phyloP scores from a whole-genome alignment of 305 asterid species.

The Vinca major region DNA sequence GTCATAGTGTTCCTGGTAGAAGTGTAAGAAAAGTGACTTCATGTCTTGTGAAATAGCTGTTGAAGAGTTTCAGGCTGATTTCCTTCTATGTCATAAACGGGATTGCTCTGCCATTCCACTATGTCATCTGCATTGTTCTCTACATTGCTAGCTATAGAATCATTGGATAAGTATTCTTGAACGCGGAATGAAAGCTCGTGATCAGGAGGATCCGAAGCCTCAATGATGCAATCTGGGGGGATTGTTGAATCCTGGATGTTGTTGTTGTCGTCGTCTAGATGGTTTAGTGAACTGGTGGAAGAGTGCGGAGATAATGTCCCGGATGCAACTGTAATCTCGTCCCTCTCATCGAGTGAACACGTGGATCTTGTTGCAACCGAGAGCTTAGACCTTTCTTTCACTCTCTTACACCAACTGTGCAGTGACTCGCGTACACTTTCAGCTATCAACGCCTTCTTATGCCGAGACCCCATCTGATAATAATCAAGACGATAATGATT shows the following conservation, averaged over 20 bases:
- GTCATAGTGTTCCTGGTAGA: too few relatives aligned
- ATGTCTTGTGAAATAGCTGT: conserved; percentile 48
- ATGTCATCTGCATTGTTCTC: conserved; percentile 20
- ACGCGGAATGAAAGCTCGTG: conserved; percentile 29
- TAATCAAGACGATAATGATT: not conserved
- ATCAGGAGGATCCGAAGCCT: conserved; percentile 16
- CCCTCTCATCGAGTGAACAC: conserved; percentile 70
- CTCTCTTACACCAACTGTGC: conserved; percentile 97
- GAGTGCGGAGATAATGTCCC: conserved; percentile 62
- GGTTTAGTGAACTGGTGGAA: conserved; percentile 40
- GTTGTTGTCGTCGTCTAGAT: conserved; percentile 28
- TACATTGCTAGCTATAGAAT: conserved; percentile 12
- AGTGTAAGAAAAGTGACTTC: conserved; percentile 4
- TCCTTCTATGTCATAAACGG: conserved; percentile 8
- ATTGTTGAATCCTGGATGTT: conserved; percentile 14
- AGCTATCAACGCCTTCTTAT: conserved; percentile 77
- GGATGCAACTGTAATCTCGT: conserved; percentile 64
- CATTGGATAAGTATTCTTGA: conserved; percentile 23
- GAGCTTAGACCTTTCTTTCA: conserved; percentile 56
- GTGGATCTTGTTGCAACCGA: conserved; percentile 70
- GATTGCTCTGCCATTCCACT: conserved; percentile 14
- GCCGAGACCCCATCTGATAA: conserved; percentile 70
- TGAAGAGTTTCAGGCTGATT: conserved; percentile 36
- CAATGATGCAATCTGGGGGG: conserved; percentile 22
- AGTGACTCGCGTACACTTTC: conserved; percentile 78